Conservation (phyloP, 495 filamentous ascomycete species). For the Lichenothelia convexa region DNA sequence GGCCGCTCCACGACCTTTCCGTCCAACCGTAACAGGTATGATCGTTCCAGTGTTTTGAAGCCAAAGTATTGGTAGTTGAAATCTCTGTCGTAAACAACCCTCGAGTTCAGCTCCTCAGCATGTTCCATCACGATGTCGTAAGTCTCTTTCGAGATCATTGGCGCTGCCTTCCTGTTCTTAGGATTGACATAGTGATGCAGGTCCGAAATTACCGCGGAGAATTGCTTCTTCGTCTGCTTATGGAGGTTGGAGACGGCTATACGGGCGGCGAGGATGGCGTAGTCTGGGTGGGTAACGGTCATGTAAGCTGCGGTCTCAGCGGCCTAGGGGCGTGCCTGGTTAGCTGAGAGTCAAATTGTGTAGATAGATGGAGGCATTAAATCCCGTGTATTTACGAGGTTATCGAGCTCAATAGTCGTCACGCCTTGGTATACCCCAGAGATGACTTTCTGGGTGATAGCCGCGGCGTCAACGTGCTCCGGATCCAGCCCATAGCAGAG, state of each 20-base stretch:
- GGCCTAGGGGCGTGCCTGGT: conserved; percentile 36
- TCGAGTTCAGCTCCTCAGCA: conserved; percentile 89
- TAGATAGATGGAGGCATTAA: too few relatives aligned
- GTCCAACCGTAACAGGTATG: conserved; percentile 82
- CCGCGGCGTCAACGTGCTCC: conserved; percentile 92
- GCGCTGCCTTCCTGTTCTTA: conserved; percentile 64
- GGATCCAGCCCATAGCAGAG: conserved; percentile 93
- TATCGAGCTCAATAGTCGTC: conserved; percentile 86
- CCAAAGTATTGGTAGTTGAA: conserved; percentile 99
- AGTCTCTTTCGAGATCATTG: conserved; percentile 80
- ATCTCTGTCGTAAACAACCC: conserved; percentile 96
- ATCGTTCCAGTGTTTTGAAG: conserved; percentile 97
- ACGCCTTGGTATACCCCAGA: conserved; percentile 98
- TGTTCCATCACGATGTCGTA: conserved; percentile 90
- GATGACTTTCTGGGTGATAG: conserved; percentile 98
- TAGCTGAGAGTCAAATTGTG: too few relatives aligned
- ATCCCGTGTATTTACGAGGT: conserved; percentile 72
- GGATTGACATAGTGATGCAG: conserved; percentile 95
- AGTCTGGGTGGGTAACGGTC: conserved; percentile 98
- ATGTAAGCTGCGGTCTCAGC: conserved; percentile 98
- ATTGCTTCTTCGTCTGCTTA: conserved; percentile 99
- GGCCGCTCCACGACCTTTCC: conserved; percentile 91
- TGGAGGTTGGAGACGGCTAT: conserved; percentile 98
- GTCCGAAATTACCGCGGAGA: conserved; percentile 80
- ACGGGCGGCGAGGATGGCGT: conserved; percentile 94